Evolutionary conservation across 768 basidiomycete genomes (phyloP), one percentile per base, ranked within the genome.

Genomic region (Termitomyces sp.): DNA sequence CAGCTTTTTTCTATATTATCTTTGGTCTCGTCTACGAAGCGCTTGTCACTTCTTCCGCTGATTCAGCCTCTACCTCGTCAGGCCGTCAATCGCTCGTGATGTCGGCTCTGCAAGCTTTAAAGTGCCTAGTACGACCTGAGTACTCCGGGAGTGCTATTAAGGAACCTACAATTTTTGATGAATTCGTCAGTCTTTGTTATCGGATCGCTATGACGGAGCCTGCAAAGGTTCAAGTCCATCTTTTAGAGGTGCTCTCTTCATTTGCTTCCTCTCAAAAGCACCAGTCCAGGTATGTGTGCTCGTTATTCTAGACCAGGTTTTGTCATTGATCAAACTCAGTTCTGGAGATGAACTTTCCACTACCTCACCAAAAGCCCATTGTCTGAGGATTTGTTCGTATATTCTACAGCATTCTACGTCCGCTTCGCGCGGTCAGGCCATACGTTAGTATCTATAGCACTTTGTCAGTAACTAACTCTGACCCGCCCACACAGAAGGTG

Each of bases 21-120:
- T 98, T 96, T 65, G 95, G 96, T 11, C 81, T 98, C n/a, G 86
- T 96, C 0, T 99, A 89, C 61, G 96, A 98, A 66, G 86, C 91
- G 0, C 73, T 98, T 7, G 82, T 83, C 0, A 76, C 81, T 0
- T 80, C 88, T 3, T 82, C 87, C 2, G 71, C 85, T 0, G 83
- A 91, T 52, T 74, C 83, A 0, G 78, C 80, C 5, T 68, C 75
- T 2, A 60, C 70, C 0, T 66, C 73, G 5, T 65, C 75, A 11
- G 60, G 73, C 10, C 79, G 79, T 6, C 73, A 77, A 45, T 70
- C 73, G 1, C 73, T 82, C 7, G 73, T 85, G 10, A 67, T 83
- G 2, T 83, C 91, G 7, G 80, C 85, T 3, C 77, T 97, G 11
- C 83, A 85, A 64, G 85, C 92, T 0, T 75, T 98, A 22, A 88